phyloP scores from a whole-genome alignment of 805 yeast genomes.

The Candida stauntonica region DNA sequence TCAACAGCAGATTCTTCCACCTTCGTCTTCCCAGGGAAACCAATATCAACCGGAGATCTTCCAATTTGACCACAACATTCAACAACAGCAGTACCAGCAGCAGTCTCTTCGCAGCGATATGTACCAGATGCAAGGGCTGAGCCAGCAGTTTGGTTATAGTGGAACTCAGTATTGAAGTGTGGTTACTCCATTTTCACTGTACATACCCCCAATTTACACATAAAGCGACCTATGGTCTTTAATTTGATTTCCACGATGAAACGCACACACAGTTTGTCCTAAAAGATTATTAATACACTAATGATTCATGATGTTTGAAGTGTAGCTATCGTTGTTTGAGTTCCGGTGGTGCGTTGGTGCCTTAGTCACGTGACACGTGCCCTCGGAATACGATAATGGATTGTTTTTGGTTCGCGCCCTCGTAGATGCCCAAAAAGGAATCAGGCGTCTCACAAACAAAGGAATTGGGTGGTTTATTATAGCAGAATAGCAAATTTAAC shows the following conservation, averaged over 20 bases:
- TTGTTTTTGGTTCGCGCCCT: conserved; percentile 2
- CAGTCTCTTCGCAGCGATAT: conserved; percentile 2
- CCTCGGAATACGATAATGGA: not conserved
- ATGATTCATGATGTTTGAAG: conserved; percentile 11
- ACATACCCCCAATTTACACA: conserved; percentile 3
- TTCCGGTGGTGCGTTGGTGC: too few species aligned
- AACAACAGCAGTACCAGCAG: not conserved
- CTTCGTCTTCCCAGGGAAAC: too few species aligned
- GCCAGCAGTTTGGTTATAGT: conserved; percentile 6
- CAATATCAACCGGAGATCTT: conserved; percentile 9
- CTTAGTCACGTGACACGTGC: not conserved
- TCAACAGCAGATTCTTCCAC: not conserved
- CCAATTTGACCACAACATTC: conserved; percentile 6
- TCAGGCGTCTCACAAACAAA: not conserved
- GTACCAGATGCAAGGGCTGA: conserved; percentile 6
- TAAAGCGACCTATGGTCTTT: too few species aligned
- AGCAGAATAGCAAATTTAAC: not conserved
- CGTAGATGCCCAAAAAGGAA: not conserved
- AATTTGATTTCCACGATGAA: too few species aligned
- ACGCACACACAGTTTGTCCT: too few species aligned
- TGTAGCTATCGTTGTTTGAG: too few species aligned
- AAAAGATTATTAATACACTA: conserved; percentile 14
- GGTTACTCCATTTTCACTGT: not conserved
- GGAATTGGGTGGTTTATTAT: not conserved
- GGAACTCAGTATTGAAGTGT: conserved; percentile 8